Evolutionary conservation across 2,329 filamentous ascomycete species (phyloP).

Genomic region (Trichoderma asperellum): DNA sequence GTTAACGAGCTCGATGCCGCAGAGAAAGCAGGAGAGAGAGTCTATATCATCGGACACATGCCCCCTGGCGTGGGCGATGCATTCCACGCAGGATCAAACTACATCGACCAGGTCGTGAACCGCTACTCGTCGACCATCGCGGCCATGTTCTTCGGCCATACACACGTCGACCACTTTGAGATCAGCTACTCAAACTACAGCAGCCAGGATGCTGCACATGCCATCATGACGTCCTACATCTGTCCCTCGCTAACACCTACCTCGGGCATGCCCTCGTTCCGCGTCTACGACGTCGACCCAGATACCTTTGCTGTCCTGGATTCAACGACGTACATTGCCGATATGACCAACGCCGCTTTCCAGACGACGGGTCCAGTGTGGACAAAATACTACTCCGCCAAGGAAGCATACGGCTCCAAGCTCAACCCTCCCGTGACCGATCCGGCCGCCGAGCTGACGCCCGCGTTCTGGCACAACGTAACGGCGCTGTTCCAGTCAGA

Average conservation of each 20-base stretch:
- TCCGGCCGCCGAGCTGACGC: constrained; percentile 52
- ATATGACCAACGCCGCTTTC: constrained; percentile 52
- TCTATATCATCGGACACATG: constrained; percentile 63
- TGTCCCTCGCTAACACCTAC: constrained; percentile 59
- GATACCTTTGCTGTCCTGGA: constrained; percentile 60
- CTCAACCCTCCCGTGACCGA: constrained; percentile 47
- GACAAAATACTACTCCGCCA: constrained; percentile 60
- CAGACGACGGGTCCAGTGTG: constrained; percentile 53
- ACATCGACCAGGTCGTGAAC: constrained; percentile 57
- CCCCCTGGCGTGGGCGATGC: constrained; percentile 55
- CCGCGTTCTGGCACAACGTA: constrained; percentile 63
- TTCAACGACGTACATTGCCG: constrained; percentile 57
- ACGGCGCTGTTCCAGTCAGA: constrained; percentile 53
- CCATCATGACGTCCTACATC: constrained; percentile 57
- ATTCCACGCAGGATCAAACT: constrained; percentile 56
- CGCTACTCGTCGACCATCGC: constrained; percentile 59
- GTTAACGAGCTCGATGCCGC: constrained; percentile 57
- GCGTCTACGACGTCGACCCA: constrained; percentile 62
- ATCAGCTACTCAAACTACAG: constrained; percentile 57
- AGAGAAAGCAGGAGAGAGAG: constrained; percentile 55
- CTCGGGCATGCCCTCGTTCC: constrained; percentile 60
- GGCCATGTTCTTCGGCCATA: constrained; percentile 61
- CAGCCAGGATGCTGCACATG: constrained; percentile 47
- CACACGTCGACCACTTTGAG: constrained; percentile 60
- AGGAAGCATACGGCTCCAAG: constrained; percentile 55